Evolutionary conservation across 2,329 filamentous ascomycete genomes (phyloP), one percentile per base, ranked within the genome.

Genomic region (Leptographium wingfieldii): DNA sequence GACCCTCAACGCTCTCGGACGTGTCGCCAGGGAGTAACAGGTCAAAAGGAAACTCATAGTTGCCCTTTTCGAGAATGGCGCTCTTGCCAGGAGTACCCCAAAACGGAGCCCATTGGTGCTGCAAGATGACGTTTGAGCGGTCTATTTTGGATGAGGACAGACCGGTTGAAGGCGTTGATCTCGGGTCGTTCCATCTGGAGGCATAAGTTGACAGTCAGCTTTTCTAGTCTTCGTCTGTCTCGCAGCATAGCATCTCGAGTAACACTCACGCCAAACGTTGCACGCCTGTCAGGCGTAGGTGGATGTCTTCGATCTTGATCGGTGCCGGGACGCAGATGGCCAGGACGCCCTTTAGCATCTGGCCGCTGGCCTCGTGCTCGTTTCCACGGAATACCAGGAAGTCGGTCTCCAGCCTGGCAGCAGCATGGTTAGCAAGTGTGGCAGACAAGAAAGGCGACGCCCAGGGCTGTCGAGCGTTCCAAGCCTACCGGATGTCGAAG

Each of bases 1-100:
- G 77, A 3, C 94, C 94, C 73, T 97, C 94, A 49, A 99, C 83
- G 68, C 90, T 96, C 78, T 97, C 94, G 22, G 90, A 82, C 29
- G 80, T 84, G 67, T 82, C 76, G 60, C 88, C 88, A 19, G 86
- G 81, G n/a, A 92, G 76, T 61, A 87, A 77, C 60, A 86, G 76
- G 66, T 90, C 84, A 70, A 94, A 92, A 0, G 87, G 87, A 74
- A 87, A 92, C 71, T 92, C 88, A 72, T 94, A 90, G 72, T 92
- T 92, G 63, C 87, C 88, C 31, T 86, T 82, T 5, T 80, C 77
- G 31, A 92, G 75, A 7, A 80, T 79, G 64, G 77, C 77, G 66
- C 80, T 82, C 69, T 77, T 80, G 63, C 80, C 78, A n/a, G 76
- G 74, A 7, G 70, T 71, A 60, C 78, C 81, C 49, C 83, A 78